Percentiles rank a stretch among this genome's conserved stretches.
Conservation (phyloP, 331 rosid genomes). For the Rhamnella rubrinervis region DNA sequence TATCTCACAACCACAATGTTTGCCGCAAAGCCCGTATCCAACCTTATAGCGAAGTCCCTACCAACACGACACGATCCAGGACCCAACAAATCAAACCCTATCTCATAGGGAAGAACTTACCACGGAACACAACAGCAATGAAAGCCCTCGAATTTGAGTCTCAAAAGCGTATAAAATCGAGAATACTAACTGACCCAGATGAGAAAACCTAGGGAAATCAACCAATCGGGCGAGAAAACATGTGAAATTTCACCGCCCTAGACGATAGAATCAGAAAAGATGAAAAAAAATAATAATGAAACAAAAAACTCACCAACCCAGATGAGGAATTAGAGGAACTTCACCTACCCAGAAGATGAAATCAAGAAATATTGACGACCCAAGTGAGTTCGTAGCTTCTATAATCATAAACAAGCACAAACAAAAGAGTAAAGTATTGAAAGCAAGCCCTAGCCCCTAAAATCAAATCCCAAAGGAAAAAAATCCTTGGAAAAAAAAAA, state of each 20-base stretch:
- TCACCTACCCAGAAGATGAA: constrained; percentile 33
- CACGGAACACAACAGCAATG: background rate
- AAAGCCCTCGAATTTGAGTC: constrained; percentile 18
- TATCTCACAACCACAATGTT: constrained; percentile 17
- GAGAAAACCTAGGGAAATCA: constrained; percentile 23
- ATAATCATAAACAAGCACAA: constrained; percentile 36
- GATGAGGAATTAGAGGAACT: constrained; percentile 30
- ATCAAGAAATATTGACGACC: constrained; percentile 38
- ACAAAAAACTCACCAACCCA: constrained; percentile 27
- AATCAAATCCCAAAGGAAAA: constrained; percentile 37
- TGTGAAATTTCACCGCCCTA: constrained; percentile 14
- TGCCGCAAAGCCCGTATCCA: constrained; percentile 15
- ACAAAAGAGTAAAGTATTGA: constrained; percentile 34
- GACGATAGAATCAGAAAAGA: constrained; percentile 7
- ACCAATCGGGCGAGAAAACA: constrained; percentile 17
- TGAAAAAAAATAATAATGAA: background rate
- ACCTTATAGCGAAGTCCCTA: constrained; percentile 3
- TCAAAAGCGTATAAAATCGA: constrained; percentile 1
- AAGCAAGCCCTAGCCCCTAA: constrained; percentile 52
- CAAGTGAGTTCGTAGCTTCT: constrained; percentile 35
- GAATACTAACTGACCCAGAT: constrained; percentile 11
- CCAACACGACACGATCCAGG: constrained; percentile 28
- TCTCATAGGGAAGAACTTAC: constrained; percentile 8
- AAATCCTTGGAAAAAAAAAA: constrained; percentile 28
- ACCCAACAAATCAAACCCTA: constrained; percentile 30